Evolutionary conservation across 2,329 filamentous ascomycete genomes (phyloP), one percentile per base, ranked within the genome.

Genomic region (Thelonectria olida): DNA sequence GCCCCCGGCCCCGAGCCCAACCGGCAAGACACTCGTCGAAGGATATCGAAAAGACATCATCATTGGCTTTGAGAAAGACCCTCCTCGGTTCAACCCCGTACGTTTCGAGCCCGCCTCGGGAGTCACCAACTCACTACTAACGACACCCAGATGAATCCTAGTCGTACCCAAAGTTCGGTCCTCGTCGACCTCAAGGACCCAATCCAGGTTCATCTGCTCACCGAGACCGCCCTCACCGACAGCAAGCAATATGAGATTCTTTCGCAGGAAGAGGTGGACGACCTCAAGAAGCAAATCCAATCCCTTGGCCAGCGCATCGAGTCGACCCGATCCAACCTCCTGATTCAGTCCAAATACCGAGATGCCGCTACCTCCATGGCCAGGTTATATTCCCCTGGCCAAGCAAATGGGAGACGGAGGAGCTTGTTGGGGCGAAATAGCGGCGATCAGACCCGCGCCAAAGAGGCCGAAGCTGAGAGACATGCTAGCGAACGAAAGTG

Each of bases 211-310:
- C 96, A 98, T 76, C 82, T 99, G 47, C 85, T 99, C 60, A 94
- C 96, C 63, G 95, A 98, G 80, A 98, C 93, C 19, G 96, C 96
- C 19, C 87, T 99, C 62, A 87, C 90, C 61, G 96, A 99, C 78
- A 96, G 93, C 80, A 90, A 89, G 73, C 82, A 89, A 69, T 99
- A 90, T 75, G 90, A 95, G 73, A 89, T 99, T 22, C 76, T 99
- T 63, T 92, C 94, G 0, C 92, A 95, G 68, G 93, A 97, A 74
- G 94, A 98, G 78, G 90, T 97, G 27, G 96, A 98, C 67, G 85
- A 88, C 47, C 80, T 98, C 71, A 99, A 98, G 83, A 97, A 93
- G 76, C 92, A 97, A 80, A 87, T 90, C 64, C 86, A 88, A 60
- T 82, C 88, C 34, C 79, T 98, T 50, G 84, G 85, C 23, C 87